Percentiles rank a stretch among this genome's conserved stretches.
These are phyloP conservation scores for Backusella circina DNA, from an alignment of 192 early-diverging fungal species.

Conservation along the genomic window DNA sequence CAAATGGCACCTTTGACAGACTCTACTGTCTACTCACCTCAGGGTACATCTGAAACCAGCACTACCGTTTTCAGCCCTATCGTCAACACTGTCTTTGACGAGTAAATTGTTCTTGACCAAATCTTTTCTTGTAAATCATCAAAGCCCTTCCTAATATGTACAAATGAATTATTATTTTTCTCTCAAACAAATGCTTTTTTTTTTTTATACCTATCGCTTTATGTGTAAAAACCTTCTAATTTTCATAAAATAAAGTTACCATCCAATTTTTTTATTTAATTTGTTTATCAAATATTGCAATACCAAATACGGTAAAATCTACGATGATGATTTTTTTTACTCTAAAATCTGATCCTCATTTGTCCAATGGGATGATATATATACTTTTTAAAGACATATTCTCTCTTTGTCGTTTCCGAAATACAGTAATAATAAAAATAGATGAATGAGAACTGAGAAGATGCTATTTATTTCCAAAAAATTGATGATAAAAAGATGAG, in stretches of 20 bases:
- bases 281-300: neutral
- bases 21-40: constrained; percentile 14
- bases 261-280: neutral
- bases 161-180: neutral
- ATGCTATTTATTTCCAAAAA: too few species aligned
- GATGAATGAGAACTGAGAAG: too few species aligned
- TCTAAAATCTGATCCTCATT: neutral
- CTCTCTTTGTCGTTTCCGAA: too few species aligned
- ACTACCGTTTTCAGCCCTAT: neutral
- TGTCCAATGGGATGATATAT: neutral
- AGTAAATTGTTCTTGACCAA: neutral
- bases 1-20: constrained; percentile 18
- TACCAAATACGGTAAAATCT: neutral
- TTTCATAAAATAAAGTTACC: neutral
- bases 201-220: neutral
- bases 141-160: neutral
- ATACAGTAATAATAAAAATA: too few species aligned
- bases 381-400: too few species aligned
- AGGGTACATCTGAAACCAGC: neutral
- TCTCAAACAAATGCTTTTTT: neutral
- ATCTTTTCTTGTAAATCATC: neutral
- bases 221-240: neutral
- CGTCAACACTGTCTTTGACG: constrained; percentile 12
- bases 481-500: too few species aligned
- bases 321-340: neutral